phyloP scores from a whole-genome alignment of 164 flowering plant species.

The Vitis vinifera region ASM3070453v1 NC_081815.1:3289501-3290000 shows the following conservation, averaged over 20 bases:
- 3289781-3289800: slow-evolving; percentile 43
- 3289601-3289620: slow-evolving; percentile 24
- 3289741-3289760: slow-evolving; percentile 32
- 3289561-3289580: slow-evolving; percentile 21
- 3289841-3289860: not conserved
- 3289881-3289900: not conserved
- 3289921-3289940: not conserved
- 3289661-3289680: slow-evolving; percentile 13
- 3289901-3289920: not conserved
- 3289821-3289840: not conserved
- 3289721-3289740: slow-evolving; percentile 31
- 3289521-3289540: slow-evolving; percentile 6
- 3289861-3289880: not conserved
- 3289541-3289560: slow-evolving; percentile 14
- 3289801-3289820: not conserved
- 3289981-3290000: not conserved
- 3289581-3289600: slow-evolving; percentile 35
- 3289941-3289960: not conserved
- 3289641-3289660: slow-evolving; percentile 20
- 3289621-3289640: slow-evolving; percentile 27
- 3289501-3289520: slow-evolving; percentile 20
- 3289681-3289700: slow-evolving; percentile 22
- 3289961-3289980: not conserved
- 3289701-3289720: slow-evolving; percentile 27
- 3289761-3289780: slow-evolving; percentile 42